Evolutionary conservation across 2,329 filamentous ascomycete genomes (phyloP), one percentile per base, ranked within the genome.

Genomic region (Aspergillus hiratsukae): DNA sequence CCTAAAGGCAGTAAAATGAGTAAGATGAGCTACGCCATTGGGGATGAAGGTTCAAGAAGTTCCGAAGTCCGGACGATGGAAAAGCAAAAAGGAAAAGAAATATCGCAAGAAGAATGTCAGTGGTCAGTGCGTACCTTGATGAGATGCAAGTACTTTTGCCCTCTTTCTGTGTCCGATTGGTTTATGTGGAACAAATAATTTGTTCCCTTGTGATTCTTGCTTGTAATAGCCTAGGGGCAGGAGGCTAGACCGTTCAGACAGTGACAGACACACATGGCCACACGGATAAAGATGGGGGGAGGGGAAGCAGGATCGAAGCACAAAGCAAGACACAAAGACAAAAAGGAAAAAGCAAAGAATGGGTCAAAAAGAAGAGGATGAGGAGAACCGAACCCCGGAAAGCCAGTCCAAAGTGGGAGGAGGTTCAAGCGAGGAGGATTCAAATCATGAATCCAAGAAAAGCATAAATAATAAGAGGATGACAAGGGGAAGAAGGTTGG

Each of bases 261-360:
- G n/a, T n/a, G n/a, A n/a, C n/a, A n/a, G n/a, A 64, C 63, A 61
- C 66, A 68, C 67, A 68, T 68, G 65, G 64, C 64, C 67, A 62
- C 7, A 9, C 11, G 21, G 21, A 46, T n/a, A 21, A 41, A 53
- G 35, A n/a, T 51, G 17, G 10, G 19, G 19, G n/a, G 43, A 31
- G 51, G 49, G 29, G 29, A 40, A 10, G 29, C 49, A 51, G 41
- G 51, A 19, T 17, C 23, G 57, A 61, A 52, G 46, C 31, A 56
- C 48, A 54, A 56, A 52, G 52, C 48, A 56, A 52, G 52, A 49
- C 11, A 23, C 29, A 23, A 41, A 23, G 23, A 23, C 2, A 23
- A 23, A 23, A 23, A 14, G 37, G 31, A 56, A 35, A 50, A 31
- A 43, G 23, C 10, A 48, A 40, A 28, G 25, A 37, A 52, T 48